Conservation (phyloP, 2,329 filamentous ascomycete species). For the Paracamarosporium sp. region DNA sequence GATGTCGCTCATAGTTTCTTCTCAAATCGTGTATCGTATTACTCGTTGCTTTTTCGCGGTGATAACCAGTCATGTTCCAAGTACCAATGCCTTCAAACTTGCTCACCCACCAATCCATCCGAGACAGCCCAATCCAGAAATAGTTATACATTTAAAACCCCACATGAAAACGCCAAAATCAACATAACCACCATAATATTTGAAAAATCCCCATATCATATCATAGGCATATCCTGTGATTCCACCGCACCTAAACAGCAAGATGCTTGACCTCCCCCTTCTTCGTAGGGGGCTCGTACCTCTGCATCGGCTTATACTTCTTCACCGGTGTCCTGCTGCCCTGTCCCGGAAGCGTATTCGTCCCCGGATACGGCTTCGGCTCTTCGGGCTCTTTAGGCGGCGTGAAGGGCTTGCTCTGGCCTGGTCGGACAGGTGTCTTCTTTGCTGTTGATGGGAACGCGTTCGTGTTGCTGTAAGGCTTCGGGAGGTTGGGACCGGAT, state of each 20-base stretch:
- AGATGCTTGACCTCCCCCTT: constrained; percentile 38
- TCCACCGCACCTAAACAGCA: constrained; percentile 16
- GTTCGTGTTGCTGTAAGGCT: constrained; percentile 8
- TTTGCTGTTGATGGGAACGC: constrained; percentile 26
- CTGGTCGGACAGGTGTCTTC: constrained; percentile 35
- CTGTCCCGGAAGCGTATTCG: constrained; percentile 37
- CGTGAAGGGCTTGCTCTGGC: constrained; percentile 33
- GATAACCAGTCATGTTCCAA: no score
- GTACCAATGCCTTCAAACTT: no score
- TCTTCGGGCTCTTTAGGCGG: constrained; percentile 19
- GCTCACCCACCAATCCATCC: no score
- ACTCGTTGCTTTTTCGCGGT: no score
- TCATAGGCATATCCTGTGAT: no score
- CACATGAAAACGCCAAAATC: no score
- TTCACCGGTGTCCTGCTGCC: constrained; percentile 33
- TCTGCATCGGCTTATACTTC: constrained; percentile 33
- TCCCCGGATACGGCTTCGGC: constrained; percentile 36
- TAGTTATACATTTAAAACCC: no score
- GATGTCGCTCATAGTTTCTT: no score
- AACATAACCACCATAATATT: no score
- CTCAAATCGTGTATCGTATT: no score
- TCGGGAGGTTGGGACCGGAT: constrained; percentile 12
- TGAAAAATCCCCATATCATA: no score
- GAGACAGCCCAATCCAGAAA: no score
- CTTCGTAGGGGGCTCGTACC: constrained; percentile 30